Conservation (phyloP, 495 filamentous ascomycete genomes). For the Daldinia grandis region DNA sequence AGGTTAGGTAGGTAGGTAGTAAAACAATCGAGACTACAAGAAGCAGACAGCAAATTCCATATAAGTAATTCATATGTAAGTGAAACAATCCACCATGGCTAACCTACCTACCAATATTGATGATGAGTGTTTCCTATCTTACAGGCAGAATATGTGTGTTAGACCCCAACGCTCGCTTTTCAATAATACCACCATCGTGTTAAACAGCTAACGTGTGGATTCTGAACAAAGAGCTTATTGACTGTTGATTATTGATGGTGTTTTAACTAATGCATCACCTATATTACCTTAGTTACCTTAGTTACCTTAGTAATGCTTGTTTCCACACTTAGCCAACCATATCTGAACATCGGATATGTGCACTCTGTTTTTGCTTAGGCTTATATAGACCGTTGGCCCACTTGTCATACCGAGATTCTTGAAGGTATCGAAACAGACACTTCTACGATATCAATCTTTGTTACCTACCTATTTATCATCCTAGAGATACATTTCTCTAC, state of each 20-base stretch:
- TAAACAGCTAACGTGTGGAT: not conserved
- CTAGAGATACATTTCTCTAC: not conserved
- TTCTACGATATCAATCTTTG: not conserved
- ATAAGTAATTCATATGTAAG: not conserved
- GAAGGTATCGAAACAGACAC: not conserved
- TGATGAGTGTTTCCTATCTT: not conserved
- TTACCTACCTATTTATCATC: not conserved
- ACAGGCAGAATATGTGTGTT: not conserved
- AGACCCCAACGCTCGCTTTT: not conserved
- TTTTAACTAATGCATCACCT: not conserved
- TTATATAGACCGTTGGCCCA: not conserved
- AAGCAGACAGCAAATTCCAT: not conserved
- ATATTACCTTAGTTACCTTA: not conserved
- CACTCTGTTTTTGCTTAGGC: not conserved
- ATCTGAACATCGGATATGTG: not conserved
- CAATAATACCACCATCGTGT: not conserved
- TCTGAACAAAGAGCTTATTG: not conserved
- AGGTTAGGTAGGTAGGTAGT: too few relatives aligned
- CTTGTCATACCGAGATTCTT: not conserved
- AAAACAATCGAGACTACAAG: constrained; percentile 11
- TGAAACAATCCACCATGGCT: not conserved
- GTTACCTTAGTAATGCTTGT: not conserved
- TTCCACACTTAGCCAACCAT: not conserved
- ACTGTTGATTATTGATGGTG: not conserved
- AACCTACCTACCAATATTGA: not conserved